Evolutionary conservation across 495 filamentous ascomycete genomes (phyloP), one percentile per base, ranked within the genome.

Genomic region (Tuber indicum): DNA sequence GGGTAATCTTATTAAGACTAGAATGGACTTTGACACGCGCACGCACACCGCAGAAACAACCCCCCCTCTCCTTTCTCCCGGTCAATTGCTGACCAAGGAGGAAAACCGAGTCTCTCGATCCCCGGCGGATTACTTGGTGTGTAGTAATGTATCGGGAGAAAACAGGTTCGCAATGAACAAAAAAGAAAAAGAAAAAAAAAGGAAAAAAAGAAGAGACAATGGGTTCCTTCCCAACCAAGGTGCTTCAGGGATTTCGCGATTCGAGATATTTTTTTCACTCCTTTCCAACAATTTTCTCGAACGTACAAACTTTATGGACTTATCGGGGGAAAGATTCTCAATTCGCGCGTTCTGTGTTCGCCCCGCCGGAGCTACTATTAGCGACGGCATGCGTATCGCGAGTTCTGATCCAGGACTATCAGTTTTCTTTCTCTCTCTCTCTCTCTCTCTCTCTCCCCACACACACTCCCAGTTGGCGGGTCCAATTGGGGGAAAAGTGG

Each of bases 251-350:
- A 58, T 26, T 26, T 62, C 26, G 52, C 52, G 52, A 62, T 62
- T 62, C 52, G 52, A 32, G 52, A 26, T 62, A 9, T 32, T 62
- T 62, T 62, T 62, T 62, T 62, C 52, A 62, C 52, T 62, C 52
- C 52, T 62, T 62, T 62, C 52, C n/a, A 62, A 62, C 52, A 62
- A 62, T 62, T 62, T 62, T 62, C 52, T 62, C 52, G 52, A 62
- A 62, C 52, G 52, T 62, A 62, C 52, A 26, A 58, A 62, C 52
- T 62, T 52, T 52, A 52, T 52, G 21, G 47, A n/a, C 21, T n/a
- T 52, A n/a, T 52, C 21, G 47, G 47, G 47, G 6, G 47, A 52
- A 21, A 52, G 47, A n/a, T 23, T 19, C 23, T 52, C 6, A n/a
- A 52, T 52, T 52, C 47, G 47, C 6, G 19, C 47, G 21, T n/a